phyloP scores from a whole-genome alignment of 1,139 yeast species.

The Geotrichum phurueaensis region DNA sequence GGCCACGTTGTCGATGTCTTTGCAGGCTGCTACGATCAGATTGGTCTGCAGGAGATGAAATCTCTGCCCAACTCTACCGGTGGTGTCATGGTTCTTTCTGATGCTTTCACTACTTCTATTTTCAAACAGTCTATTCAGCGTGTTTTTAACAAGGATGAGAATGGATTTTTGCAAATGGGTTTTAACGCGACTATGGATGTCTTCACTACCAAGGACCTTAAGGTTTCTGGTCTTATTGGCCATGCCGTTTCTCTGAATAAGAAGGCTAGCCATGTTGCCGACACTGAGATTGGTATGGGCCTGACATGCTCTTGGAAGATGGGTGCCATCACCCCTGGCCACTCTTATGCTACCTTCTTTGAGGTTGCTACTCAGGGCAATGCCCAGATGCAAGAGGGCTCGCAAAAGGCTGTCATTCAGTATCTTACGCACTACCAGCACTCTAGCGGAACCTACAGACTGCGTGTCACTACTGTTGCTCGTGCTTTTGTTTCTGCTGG shows the following conservation, averaged over 20 bases:
- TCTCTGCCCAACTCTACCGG: constrained; percentile 77
- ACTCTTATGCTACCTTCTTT: constrained; percentile 80
- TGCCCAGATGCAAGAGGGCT: constrained; percentile 58
- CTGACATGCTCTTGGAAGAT: constrained; percentile 84
- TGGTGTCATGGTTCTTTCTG: constrained; percentile 79
- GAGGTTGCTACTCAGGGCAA: constrained; percentile 51
- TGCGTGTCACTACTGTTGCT: constrained; percentile 43
- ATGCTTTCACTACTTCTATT: constrained; percentile 89
- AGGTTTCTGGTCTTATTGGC: constrained; percentile 85
- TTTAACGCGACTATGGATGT: constrained; percentile 64
- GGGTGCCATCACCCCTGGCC: constrained; percentile 77
- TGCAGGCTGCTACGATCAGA: constrained; percentile 95
- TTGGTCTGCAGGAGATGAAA: constrained; percentile 93
- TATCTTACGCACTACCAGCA: constrained; percentile 65
- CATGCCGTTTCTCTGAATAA: constrained; percentile 50
- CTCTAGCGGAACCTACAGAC: constrained; percentile 40
- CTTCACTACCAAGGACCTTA: constrained; percentile 76
- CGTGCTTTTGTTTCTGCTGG: constrained; percentile 26
- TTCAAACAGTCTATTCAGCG: constrained; percentile 87
- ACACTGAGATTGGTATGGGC: constrained; percentile 89
- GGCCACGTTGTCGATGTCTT: constrained; percentile 82
- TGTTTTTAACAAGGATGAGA: constrained; percentile 72
- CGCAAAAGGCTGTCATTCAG: constrained; percentile 46
- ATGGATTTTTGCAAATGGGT: constrained; percentile 75
- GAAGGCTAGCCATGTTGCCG: constrained; percentile 61